phyloP scores from a whole-genome alignment of 306 rosid genomes.

The Purshia tridentata region DNA sequence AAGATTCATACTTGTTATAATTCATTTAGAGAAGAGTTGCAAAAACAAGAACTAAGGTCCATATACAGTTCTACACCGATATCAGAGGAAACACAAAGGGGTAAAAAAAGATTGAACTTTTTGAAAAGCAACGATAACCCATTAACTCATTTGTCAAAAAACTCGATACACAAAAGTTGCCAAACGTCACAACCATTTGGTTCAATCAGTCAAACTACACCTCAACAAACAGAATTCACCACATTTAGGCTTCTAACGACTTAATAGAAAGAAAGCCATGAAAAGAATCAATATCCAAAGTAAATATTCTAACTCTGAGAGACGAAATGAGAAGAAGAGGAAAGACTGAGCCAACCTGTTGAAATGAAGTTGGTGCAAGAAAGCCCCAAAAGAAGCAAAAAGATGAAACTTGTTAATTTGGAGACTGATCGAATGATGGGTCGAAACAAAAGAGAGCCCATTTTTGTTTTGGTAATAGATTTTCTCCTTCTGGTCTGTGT shows the following conservation, averaged over 20 bases:
- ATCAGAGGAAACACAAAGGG: constrained; percentile 14
- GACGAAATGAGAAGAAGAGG: constrained; percentile 1
- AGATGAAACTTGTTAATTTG: constrained; percentile 28
- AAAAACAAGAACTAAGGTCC: not conserved
- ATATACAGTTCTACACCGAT: not conserved
- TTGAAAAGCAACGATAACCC: not conserved
- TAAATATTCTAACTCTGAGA: constrained; percentile 14
- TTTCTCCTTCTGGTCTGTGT: not conserved
- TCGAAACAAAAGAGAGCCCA: constrained; percentile 25
- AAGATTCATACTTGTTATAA: not conserved
- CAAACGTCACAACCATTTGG: constrained; percentile 16
- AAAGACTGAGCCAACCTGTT: constrained; percentile 44
- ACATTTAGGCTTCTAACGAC: not conserved
- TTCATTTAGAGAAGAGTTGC: not conserved
- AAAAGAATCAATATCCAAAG: constrained; percentile 12
- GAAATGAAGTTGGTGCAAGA: constrained; percentile 39
- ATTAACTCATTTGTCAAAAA: constrained; percentile 11
- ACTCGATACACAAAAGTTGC: constrained; percentile 10
- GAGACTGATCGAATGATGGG: constrained; percentile 20
- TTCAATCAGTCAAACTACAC: constrained; percentile 18
- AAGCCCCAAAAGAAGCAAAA: constrained; percentile 34
- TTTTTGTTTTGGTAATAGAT: constrained; percentile 12
- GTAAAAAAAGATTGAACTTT: constrained; percentile 13
- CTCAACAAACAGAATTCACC: constrained; percentile 5
- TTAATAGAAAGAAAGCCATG: constrained; percentile 1